phyloP scores from a whole-genome alignment of 2,329 filamentous ascomycete species.

The Colletotrichum gloeosporioides region DNA sequence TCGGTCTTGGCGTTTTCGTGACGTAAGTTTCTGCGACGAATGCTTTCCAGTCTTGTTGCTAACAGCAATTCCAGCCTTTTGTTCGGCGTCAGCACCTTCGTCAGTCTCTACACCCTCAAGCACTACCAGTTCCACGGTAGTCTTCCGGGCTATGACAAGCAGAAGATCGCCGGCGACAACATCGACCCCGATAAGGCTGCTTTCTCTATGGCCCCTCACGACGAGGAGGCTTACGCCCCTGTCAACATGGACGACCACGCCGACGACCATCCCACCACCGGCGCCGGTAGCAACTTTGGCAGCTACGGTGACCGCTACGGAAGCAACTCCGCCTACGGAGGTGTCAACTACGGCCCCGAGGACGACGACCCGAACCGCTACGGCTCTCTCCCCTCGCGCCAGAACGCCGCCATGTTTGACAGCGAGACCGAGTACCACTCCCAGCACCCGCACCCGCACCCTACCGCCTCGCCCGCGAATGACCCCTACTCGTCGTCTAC shows the following conservation, averaged over 20 bases:
- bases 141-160: conserved; percentile 66
- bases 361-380: conserved; percentile 44
- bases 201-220: conserved; percentile 71
- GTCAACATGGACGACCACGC: conserved; percentile 62
- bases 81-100: conserved; percentile 56
- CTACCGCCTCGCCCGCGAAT: background rate
- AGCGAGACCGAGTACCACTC: conserved; percentile 54
- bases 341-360: conserved; percentile 30
- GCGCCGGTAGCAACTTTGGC: conserved; percentile 29
- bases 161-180: conserved; percentile 49
- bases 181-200: conserved; percentile 74
- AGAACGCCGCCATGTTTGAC: conserved; percentile 50
- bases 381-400: conserved; percentile 39
- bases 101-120: conserved; percentile 65
- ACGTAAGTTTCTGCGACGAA: conserved; percentile 52
- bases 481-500: conserved; percentile 23
- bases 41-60: conserved; percentile 4
- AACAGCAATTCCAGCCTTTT: conserved; percentile 51
- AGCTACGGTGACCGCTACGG: conserved; percentile 37
- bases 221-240: conserved; percentile 69
- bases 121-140: conserved; percentile 68
- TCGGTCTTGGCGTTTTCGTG: conserved; percentile 66
- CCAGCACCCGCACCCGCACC: conserved; percentile 21
- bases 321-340: conserved; percentile 25
- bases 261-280: conserved; percentile 37